Base-by-base conservation (phyloP, 1,284 basidiomycete genomes). In the Termitomyces sp. region DNA sequence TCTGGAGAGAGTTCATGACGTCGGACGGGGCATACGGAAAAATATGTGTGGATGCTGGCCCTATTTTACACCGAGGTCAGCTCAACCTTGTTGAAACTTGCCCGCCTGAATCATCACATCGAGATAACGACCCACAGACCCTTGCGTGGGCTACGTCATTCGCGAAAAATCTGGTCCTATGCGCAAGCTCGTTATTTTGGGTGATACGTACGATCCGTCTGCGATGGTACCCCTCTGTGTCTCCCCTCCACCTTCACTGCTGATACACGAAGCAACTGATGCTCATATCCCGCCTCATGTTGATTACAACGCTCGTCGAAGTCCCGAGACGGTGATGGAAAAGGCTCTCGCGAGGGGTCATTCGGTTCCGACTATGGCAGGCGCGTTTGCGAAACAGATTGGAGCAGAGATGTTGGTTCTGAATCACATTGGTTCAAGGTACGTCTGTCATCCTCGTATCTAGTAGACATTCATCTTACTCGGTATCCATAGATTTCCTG, bases 261-360 rank as follows among this genome's bases (percentile, higher is more conserved):
- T 84, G 47, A 76, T 86, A 5, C 93, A 96, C 68, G 93, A 96
- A 71, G 85, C 88, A 18, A 94, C 91, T 3, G 93, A 95, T 66
- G 84, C 86, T 0, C 81, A 79, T 58, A 84, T 95, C 33, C 86
- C 90, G 1, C 64, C 59, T 4, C 57, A 70, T 38, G 71, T 83
- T 49, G 81, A 83, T 61, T 68, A 73, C 10, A 66, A 72, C 30
- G 74, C 74, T 46, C 77, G 71, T 51, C 71, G 76, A 31, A 71
- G 74, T n/a, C 63, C 65, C 5, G 71, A 72, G 33, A 72, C 69
- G n/a, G 82, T 92, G 1, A 61, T 67, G 43, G 68, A 71, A 57
- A 86, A 84, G 60, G 81, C 83, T 3, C 65, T 80, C 21, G 70
- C 73, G 42, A 75, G 86, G 54, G 93, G 92, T 0, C 93, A 96